These are phyloP conservation scores for Naematelia encephala DNA, from an alignment of 768 basidiomycete genomes.

Conservation along the genomic window DNA sequence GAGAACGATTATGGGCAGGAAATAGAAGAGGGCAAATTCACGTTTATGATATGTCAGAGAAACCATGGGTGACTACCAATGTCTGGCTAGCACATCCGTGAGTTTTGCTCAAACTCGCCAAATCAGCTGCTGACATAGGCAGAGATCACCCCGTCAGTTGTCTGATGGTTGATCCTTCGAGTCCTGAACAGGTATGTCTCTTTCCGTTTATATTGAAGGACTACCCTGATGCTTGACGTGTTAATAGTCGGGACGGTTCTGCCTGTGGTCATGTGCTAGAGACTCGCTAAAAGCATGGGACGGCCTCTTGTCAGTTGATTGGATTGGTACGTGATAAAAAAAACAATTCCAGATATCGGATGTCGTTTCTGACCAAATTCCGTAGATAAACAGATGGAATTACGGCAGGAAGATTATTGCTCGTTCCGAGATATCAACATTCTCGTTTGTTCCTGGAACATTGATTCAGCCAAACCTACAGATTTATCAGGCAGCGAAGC, in stretches of 20 bases:
- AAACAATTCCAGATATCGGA: not conserved
- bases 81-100: slow-evolving; percentile 75
- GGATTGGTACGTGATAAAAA: slow-evolving; percentile 67
- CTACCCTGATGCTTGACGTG: slow-evolving; percentile 6
- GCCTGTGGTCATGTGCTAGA: slow-evolving; percentile 74
- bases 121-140: not conserved
- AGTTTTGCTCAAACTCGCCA: slow-evolving; percentile 24
- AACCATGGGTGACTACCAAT: slow-evolving; percentile 84
- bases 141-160: slow-evolving; percentile 61
- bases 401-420: slow-evolving; percentile 72
- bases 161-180: slow-evolving; percentile 68
- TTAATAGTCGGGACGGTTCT: slow-evolving; percentile 54
- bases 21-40: slow-evolving; percentile 74
- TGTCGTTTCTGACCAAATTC: not conserved
- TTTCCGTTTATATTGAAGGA: not conserved
- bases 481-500: slow-evolving; percentile 62
- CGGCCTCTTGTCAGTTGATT: slow-evolving; percentile 75
- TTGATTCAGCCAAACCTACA: slow-evolving; percentile 81
- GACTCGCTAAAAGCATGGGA: slow-evolving; percentile 80
- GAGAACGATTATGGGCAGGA: slow-evolving; percentile 81
- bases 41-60: slow-evolving; percentile 65
- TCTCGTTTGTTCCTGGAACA: slow-evolving; percentile 87
- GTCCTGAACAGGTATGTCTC: slow-evolving; percentile 63
- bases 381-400: slow-evolving; percentile 73
- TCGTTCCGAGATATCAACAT: slow-evolving; percentile 71